These are phyloP conservation scores for Fulvia fulva DNA, from an alignment of 2,329 filamentous ascomycete species.

Conservation along the genomic window DNA sequence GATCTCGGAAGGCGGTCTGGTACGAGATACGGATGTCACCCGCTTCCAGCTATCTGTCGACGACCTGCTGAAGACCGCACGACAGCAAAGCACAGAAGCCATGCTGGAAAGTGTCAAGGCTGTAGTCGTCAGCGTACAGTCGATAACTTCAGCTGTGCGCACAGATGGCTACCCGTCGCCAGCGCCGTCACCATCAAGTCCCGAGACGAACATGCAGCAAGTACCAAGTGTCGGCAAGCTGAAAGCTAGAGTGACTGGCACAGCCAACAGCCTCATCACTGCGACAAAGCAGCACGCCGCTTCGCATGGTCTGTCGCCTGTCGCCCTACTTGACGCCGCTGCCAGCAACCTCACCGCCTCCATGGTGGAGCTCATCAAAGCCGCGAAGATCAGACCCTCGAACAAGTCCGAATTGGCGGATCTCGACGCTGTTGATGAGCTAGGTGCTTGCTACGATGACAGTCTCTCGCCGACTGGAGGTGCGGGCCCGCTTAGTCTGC, in stretches of 20 bases:
- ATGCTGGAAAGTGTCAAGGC: conserved; percentile 83
- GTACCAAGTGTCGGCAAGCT: conserved; percentile 48
- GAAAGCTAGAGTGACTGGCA: conserved; percentile 80
- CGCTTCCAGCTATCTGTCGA: conserved; percentile 94
- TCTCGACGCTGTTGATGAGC: conserved; percentile 21
- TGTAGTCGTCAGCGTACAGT: conserved; percentile 76
- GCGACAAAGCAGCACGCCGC: conserved; percentile 87
- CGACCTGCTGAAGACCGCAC: conserved; percentile 75
- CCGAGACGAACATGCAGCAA: conserved; percentile 15
- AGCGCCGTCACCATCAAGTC: conserved; percentile 25
- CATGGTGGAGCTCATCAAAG: conserved; percentile 77
- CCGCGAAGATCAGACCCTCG: conserved; percentile 68
- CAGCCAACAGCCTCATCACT: conserved; percentile 93
- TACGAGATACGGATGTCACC: conserved; percentile 89
- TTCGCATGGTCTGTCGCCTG: conserved; percentile 78
- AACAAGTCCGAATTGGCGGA: conserved; percentile 21
- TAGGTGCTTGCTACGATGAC: conserved; percentile 24
- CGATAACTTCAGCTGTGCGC: conserved; percentile 73
- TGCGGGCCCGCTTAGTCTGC: conserved; percentile 8
- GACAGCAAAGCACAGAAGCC: conserved; percentile 66
- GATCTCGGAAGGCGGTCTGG: conserved; percentile 63
- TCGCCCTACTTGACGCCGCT: conserved; percentile 90
- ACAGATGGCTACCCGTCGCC: conserved; percentile 33
- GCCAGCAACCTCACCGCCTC: conserved; percentile 84
- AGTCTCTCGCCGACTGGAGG: conserved; percentile 8